A percentile compares a stretch with the other conserved stretches of the same genome.
These are phyloP conservation scores for Arthrobotrys musiformis DNA, from an alignment of 2,329 filamentous ascomycete genomes.

Conservation along the genomic window DNA sequence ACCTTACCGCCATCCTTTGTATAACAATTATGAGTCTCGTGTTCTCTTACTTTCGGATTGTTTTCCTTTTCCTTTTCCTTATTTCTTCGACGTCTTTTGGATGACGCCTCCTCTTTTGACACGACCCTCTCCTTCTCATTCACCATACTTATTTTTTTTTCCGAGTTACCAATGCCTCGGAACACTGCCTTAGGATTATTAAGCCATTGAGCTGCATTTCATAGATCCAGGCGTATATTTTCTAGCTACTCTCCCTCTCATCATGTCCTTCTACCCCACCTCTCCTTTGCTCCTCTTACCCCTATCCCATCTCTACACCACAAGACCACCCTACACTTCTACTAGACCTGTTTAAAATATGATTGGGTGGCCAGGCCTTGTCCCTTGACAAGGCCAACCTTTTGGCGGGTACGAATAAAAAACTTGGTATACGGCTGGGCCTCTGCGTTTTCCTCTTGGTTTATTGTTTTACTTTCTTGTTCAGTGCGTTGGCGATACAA, in stretches of 20 bases:
- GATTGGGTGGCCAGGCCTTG: not conserved
- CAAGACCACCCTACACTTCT: not conserved
- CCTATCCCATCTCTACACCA: not conserved
- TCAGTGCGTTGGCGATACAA: not conserved
- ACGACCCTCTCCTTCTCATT: not conserved
- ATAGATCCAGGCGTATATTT: not conserved
- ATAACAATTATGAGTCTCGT: not conserved
- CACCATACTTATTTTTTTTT: too few relatives aligned
- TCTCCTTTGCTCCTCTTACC: not conserved
- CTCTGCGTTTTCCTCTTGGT: not conserved
- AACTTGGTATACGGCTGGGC: not conserved
- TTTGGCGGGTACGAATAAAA: not conserved
- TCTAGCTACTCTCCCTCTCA: not conserved
- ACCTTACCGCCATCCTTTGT: not conserved
- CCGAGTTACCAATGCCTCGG: too few relatives aligned
- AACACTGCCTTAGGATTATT: not conserved
- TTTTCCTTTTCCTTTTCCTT: not conserved
- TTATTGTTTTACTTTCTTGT: not conserved
- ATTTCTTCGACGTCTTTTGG: not conserved
- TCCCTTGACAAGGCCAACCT: not conserved
- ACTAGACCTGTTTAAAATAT: not conserved
- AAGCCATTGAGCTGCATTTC: not conserved
- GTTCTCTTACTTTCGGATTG: not conserved
- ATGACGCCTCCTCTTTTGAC: not conserved
- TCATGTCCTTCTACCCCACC: not conserved